Evolutionary conservation across 2,329 filamentous ascomycete species (phyloP), one percentile per base, ranked within the genome.

Genomic region (Lachnellula suecica): DNA sequence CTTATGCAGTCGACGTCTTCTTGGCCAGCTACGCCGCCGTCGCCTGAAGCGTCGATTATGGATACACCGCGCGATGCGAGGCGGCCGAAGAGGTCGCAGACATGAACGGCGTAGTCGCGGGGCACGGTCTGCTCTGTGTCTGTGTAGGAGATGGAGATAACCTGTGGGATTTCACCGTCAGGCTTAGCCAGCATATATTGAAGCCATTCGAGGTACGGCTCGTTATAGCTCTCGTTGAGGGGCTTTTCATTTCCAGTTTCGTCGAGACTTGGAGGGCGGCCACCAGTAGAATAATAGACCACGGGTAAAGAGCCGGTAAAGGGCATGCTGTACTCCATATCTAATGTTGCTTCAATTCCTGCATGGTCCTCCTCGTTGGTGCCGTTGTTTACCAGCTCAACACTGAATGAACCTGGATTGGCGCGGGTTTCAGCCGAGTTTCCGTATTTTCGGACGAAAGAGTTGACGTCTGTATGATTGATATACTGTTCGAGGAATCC

Each of bases 111-210:
- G 62, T 87, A 88, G 9, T 77, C 76, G 4, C 70, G 62, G 0
- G 84, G 84, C 0, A 88, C 73, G 2, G 77, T 77, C 63, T 87
- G 82, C 68, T 88, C 85, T 51, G 82, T 77, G 53, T 88, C 84
- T 44, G 82, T 83, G 65, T 88, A 88, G 0, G 82, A 86, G n/a
- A 81, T 84, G 49, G 75, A 79, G 63, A 88, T 77, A 9, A 84
- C 79, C 42, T 81, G 77, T 0, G 85, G 84, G 2, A 88, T 71
- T 4, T 71, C 64, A 1, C 69, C 63, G 53, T 79, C 69, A 25
- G 67, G 62, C 56, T 79, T 78, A 1, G 70, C 66, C 0, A 84
- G 73, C 4, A 86, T 66, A 66, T 81, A 79, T 47, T 79, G 73
- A 9, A 86, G 71, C 73, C 79, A 87, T 11, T 74, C 74, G 2